Base-by-base conservation (phyloP, 2,329 filamentous ascomycete species). In the Paraphaeosphaeria sporulosa region DNA sequence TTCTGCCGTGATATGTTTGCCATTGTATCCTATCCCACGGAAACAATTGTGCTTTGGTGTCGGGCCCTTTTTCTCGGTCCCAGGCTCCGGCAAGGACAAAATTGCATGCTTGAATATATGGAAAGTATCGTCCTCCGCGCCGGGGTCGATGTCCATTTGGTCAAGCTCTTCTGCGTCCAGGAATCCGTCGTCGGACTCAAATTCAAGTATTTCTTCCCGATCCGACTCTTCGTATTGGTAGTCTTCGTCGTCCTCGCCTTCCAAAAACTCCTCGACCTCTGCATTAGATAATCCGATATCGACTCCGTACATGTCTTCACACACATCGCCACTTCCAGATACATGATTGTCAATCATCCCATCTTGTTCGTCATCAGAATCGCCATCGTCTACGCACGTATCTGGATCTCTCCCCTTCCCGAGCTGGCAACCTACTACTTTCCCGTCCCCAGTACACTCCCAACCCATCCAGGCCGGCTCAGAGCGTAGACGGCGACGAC, bases 1-100 rank as follows among this genome's bases (percentile, higher is more conserved):
- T 43, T 61, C 55, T 8, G 46, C 58, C n/a, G 36, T 56, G 23
- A 63, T 63, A 5, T 25, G 15, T 25, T 56, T 19, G 25, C 61
- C 61, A 17, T 40, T 36, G 32, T 63, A 61, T 9, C 55, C 61
- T 17, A 19, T 15, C 17, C n/a, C 27, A 23, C 51, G 10, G 23
- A 21, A 21, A 25, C 61, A 63, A 2, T 44, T 40, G n/a, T 47
- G 57, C 25, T 54, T 52, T 15, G 55, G 53, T 13, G 51, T 44
- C 32, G 57, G 61, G 34, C 58, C 58, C 19, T 34, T 23, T 19
- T 27, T 47, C 4, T 47, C 19, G n/a, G 9, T n/a, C 3, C n/a
- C 17, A 21, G 21, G 5, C 9, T 12, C 12, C 12, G 10, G 25
- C 19, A 12, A 27, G 3, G 23, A 47, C 25, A 47, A 9, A 30